Evolutionary conservation across 1,139 yeast genomes (phyloP).

Genomic region (Yamadazyma trypodendri): DNA sequence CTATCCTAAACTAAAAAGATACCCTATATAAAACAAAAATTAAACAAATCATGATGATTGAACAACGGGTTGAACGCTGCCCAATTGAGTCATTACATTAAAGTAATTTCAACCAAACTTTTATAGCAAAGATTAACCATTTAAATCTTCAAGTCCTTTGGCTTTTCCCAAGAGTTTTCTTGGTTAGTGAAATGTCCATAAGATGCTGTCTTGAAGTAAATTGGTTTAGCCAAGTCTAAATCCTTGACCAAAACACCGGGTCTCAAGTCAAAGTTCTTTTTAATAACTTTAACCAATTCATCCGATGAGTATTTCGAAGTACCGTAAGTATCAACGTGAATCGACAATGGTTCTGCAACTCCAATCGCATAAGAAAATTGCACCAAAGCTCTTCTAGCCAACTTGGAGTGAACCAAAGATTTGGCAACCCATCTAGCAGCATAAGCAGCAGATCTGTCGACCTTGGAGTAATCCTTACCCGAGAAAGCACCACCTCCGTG

Average conservation of each 20-base stretch:
- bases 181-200: constrained; percentile 99
- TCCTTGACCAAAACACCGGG: constrained; percentile 99
- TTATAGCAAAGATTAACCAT: constrained; percentile 2
- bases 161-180: constrained; percentile 97
- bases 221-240: constrained; percentile 97
- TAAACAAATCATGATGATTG: constrained; percentile 13
- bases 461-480: constrained; percentile 99
- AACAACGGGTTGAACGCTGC: constrained; percentile 58
- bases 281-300: constrained; percentile 86
- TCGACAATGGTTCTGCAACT: constrained; percentile 98
- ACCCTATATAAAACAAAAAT: constrained; percentile 20
- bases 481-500: constrained; percentile 99
- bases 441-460: constrained; percentile 99
- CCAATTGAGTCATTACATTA: constrained; percentile 47
- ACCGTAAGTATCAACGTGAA: constrained; percentile 97
- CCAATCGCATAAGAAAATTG: constrained; percentile 99
- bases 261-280: constrained; percentile 95
- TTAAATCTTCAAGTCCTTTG: constrained; percentile 82
- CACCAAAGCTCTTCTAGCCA: constrained; percentile 96
- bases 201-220: constrained; percentile 97
- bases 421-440: constrained; percentile 99
- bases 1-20: constrained; percentile 30
- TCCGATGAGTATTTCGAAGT: constrained; percentile 87
- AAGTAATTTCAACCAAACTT: constrained; percentile 21
- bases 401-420: constrained; percentile 90